Evolutionary conservation across 768 basidiomycete genomes (phyloP), one percentile per base, ranked within the genome.

Genomic region (Podaxis rugospora): DNA sequence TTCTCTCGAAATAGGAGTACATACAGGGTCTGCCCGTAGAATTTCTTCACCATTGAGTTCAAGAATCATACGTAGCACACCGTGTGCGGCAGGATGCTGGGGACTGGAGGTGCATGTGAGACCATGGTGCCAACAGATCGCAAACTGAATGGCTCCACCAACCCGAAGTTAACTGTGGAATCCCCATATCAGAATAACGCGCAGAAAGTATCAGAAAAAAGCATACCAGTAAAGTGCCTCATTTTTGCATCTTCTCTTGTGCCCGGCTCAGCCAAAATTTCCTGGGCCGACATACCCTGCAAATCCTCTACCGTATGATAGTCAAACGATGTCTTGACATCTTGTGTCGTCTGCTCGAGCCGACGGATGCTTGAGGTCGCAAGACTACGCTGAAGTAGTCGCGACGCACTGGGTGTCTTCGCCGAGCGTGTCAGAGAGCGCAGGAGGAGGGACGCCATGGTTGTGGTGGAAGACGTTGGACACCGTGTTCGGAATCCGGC

Each of bases 61-160:
- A 57, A 99, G 77, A 72, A 99, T 99, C 80, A 99, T 84, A 61
- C 97, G 90, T 42, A 99, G 83, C 74, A 99, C 97, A 70, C 97
- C 97, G 73, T 99, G 97, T 14, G 97, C 97, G 57, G 97, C 97
- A 58, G 96, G 96, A 79, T 99, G 96, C 72, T 99, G 96, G 57
- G 96, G 96, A 64, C 93, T 90, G 66, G 61, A 63, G 54, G 51
- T 16, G 37, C 9, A 11, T 23, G 44, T 51, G n/a, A 40, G 49
- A 46, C 57, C 32, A 56, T 50, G 37, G 35, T 51, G 44, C 35
- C 21, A 32, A 52, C 21, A 37, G n/a, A 5, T 18, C 10, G 13
- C 25, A 37, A 50, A 62, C 18, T 13, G 14, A 44, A 36, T 28
- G 7, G 9, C 23, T 47, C 55, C 36, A 84, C 87, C 80, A 84